phyloP scores from a whole-genome alignment of 495 filamentous ascomycete genomes.

The Tetracladium setigerum region DNA sequence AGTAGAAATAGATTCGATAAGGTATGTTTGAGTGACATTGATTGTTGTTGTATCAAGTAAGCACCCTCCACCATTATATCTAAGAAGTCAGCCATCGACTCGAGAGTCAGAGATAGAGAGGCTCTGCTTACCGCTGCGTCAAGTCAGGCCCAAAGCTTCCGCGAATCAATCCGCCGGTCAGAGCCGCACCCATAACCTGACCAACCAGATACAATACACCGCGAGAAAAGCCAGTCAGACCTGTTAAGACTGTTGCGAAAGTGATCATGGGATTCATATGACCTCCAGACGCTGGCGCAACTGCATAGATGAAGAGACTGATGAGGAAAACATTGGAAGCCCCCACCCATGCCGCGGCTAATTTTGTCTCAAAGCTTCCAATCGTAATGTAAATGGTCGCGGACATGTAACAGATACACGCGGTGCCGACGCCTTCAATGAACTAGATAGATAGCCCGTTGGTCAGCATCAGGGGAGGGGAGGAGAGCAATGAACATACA shows the following conservation, averaged over 20 bases:
- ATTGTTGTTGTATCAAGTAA: slow-evolving; percentile 21
- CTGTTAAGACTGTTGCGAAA: slow-evolving; percentile 40
- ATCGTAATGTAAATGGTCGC: slow-evolving; percentile 26
- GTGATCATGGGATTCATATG: slow-evolving; percentile 48
- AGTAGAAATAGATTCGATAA: slow-evolving; percentile 38
- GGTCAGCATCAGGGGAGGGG: neutral
- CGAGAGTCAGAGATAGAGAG: neutral
- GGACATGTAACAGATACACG: slow-evolving; percentile 17
- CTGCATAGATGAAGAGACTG: slow-evolving; percentile 41
- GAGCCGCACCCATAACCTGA: slow-evolving; percentile 34
- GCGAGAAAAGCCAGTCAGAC: slow-evolving; percentile 39
- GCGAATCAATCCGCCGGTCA: slow-evolving; percentile 36
- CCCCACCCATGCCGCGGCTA: slow-evolving; percentile 28
- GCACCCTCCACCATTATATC: slow-evolving; percentile 28
- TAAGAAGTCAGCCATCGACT: neutral
- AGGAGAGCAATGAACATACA: neutral
- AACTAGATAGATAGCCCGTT: slow-evolving; percentile 12
- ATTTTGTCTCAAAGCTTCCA: slow-evolving; percentile 20
- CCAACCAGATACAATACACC: slow-evolving; percentile 36
- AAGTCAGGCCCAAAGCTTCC: slow-evolving; percentile 26
- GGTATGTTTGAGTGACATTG: slow-evolving; percentile 26
- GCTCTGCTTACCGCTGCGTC: slow-evolving; percentile 11
- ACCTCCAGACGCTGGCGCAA: slow-evolving; percentile 41
- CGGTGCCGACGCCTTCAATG: slow-evolving; percentile 23
- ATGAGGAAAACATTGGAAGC: slow-evolving; percentile 39